Base-by-base conservation (phyloP, 2,329 filamentous ascomycete genomes). In the Acrodontium crateriforme region DNA sequence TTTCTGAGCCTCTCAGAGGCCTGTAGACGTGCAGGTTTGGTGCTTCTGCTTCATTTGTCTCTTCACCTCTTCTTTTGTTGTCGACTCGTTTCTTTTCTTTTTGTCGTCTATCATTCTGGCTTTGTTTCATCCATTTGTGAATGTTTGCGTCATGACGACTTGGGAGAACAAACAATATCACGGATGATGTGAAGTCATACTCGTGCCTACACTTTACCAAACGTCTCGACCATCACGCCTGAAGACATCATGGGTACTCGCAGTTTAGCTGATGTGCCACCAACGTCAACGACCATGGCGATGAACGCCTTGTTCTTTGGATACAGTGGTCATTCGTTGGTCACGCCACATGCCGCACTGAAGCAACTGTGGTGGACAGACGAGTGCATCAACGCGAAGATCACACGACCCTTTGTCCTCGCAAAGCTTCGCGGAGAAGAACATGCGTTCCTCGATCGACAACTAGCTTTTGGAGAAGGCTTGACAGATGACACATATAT, bases 401-500 rank as follows among this genome's bases (percentile, higher is more conserved):
- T 83, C 42, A 81, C 74, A 31, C 63, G 69, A 37, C 60, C 71
- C 32, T 83, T 74, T 46, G 69, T 83, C 36, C 63, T 67, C 27
- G 69, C 69, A 21, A 69, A 78, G 33, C 61, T 84, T 22, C 60
- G 68, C 25, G 66, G 70, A 21, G 63, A 71, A 35, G 75, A 79
- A 51, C 62, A 71, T 39, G 60, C 66, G 30, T 68, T 68, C 29
- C 57, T 85, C 25, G 67, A 77, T 44, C 59, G 60, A 21, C 70
- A 71, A 6, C 58, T 81, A 25, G 68, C 62, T 9, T 82, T 81
- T 49, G 77, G 77, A 16, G 73, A 74, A 41, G 71, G 70, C 30
- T 48, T 71, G 31, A 82, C 77, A 3, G 72, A 81, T 49, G 69
- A 75, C 37, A 82, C 77, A 1, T 84, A 84, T 49, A 74, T 78